Conservation (phyloP, 768 basidiomycete genomes). For the Tricholoma terreum region DNA sequence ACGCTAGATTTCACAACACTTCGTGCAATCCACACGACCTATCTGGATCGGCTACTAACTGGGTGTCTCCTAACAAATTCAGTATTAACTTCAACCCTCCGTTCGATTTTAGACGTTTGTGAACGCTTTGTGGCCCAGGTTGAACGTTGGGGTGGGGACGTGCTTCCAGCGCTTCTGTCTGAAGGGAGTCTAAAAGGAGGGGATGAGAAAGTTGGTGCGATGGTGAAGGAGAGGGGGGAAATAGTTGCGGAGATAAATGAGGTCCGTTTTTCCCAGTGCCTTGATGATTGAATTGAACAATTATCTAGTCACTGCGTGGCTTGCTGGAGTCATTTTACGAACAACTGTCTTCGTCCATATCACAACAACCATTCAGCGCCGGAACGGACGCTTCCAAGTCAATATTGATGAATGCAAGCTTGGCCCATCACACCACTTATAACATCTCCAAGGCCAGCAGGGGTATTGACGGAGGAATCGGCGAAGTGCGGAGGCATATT, state of each 20-base stretch:
- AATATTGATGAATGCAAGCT: conserved; percentile 55
- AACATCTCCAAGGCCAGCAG: conserved; percentile 49
- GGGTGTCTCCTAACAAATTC: conserved; percentile 77
- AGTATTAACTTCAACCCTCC: conserved; percentile 56
- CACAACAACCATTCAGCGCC: conserved; percentile 64
- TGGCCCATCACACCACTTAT: conserved; percentile 51
- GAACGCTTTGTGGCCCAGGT: conserved; percentile 85
- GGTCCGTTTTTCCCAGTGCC: conserved; percentile 39
- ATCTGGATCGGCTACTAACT: conserved; percentile 73
- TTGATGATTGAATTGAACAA: not conserved
- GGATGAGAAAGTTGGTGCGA: conserved; percentile 59
- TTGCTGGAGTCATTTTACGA: conserved; percentile 78
- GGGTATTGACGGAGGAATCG: conserved; percentile 51
- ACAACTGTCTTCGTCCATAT: conserved; percentile 71
- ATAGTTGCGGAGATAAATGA: conserved; percentile 76
- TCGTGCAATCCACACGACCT: conserved; percentile 76
- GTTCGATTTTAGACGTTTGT: conserved; percentile 76
- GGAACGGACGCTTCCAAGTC: conserved; percentile 74
- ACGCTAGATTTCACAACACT: conserved; percentile 84
- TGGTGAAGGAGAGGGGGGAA: conserved; percentile 68
- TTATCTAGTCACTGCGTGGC: conserved; percentile 56
- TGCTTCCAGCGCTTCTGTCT: conserved; percentile 77
- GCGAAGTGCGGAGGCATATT: conserved; percentile 72
- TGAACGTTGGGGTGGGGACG: conserved; percentile 90
- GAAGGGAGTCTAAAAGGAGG: conserved; percentile 71